Percentiles rank a stretch among this genome's conserved stretches.
phyloP scores from a whole-genome alignment of 2,329 filamentous ascomycete species.

The Tolypocladium album region DNA sequence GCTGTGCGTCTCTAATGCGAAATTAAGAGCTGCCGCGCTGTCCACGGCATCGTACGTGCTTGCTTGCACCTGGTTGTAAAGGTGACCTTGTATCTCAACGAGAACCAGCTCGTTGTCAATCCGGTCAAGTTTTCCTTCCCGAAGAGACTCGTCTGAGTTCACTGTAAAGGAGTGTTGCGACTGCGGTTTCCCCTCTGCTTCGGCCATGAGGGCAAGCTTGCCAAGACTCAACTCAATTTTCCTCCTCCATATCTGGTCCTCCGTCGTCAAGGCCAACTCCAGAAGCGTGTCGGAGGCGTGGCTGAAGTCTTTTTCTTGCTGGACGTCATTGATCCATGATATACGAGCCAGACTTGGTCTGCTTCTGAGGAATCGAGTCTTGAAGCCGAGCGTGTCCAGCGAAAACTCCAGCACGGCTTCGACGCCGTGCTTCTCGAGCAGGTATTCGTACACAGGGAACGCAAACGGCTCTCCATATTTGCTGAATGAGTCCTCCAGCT shows the following conservation, averaged over 20 bases:
- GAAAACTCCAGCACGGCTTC: constrained; percentile 61
- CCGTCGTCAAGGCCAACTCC: constrained; percentile 56
- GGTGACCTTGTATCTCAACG: constrained; percentile 66
- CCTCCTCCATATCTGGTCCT: constrained; percentile 82
- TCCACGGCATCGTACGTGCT: constrained; percentile 66
- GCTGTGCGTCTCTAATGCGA: constrained; percentile 61
- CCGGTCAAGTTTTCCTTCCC: constrained; percentile 34
- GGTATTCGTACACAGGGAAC: constrained; percentile 68
- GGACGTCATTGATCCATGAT: constrained; percentile 90
- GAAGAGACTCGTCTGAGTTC: constrained; percentile 21
- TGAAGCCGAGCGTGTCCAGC: constrained; percentile 54
- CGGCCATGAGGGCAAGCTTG: constrained; percentile 68
- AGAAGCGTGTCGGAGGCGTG: constrained; percentile 63
- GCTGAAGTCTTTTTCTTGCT: constrained; percentile 62
- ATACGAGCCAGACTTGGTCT: constrained; percentile 64
- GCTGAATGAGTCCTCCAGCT: constrained; percentile 46
- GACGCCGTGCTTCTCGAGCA: constrained; percentile 58
- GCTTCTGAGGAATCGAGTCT: constrained; percentile 70
- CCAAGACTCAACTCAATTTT: constrained; percentile 85
- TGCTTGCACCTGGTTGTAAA: constrained; percentile 61
- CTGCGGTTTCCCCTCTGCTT: constrained; percentile 25
- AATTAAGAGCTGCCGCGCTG: constrained; percentile 62
- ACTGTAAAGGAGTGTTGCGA: constrained; percentile 24
- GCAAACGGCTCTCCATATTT: constrained; percentile 57
- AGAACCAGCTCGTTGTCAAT: constrained; percentile 56